A percentile compares a stretch with the other conserved stretches of the same genome.
These are phyloP conservation scores for Spergularia azorica DNA, from an alignment of 179 eudicot species.

Conservation along the genomic window DNA sequence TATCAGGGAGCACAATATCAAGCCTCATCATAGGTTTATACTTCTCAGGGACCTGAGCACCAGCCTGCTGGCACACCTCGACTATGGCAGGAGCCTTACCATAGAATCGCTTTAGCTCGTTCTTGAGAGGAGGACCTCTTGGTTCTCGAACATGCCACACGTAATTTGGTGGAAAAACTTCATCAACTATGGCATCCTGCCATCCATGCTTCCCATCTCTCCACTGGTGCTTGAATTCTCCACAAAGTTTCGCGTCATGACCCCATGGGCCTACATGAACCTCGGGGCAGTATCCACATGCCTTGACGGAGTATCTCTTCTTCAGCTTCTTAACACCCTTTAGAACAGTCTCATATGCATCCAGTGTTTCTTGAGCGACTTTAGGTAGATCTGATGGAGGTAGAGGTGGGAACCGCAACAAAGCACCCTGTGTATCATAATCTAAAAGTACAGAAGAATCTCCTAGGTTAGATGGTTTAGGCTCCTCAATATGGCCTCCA, in stretches of 20 bases:
- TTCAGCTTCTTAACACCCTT: constrained; percentile 68
- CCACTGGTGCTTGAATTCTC: constrained; percentile 98
- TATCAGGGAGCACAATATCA: constrained; percentile 86
- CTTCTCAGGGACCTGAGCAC: constrained; percentile 67
- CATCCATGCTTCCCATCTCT: constrained; percentile 99
- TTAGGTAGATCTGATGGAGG: constrained; percentile 41
- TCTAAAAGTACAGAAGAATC: constrained; percentile 47
- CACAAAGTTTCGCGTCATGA: constrained; percentile 92
- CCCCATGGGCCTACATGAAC: constrained; percentile 99
- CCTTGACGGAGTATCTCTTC: constrained; percentile 81
- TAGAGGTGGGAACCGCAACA: constrained; percentile 59
- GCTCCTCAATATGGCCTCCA: constrained; percentile 60
- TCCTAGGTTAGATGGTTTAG: constrained; percentile 24
- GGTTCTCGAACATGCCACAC: constrained; percentile 95
- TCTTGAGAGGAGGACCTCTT: constrained; percentile 67
- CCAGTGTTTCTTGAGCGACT: constrained; percentile 66
- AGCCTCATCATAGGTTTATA: constrained; percentile 92
- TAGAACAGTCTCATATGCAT: constrained; percentile 58
- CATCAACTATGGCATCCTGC: constrained; percentile 88
- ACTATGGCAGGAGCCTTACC: constrained; percentile 94
- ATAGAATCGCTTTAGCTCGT: constrained; percentile 64
- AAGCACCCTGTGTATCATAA: constrained; percentile 73
- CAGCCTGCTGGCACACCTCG: constrained; percentile 87
- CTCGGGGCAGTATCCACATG: constrained; percentile 97
- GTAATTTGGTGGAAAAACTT: constrained; percentile 89